Conservation (phyloP, 139 green algal genomes). For the Picocystis salinarum region DNA sequence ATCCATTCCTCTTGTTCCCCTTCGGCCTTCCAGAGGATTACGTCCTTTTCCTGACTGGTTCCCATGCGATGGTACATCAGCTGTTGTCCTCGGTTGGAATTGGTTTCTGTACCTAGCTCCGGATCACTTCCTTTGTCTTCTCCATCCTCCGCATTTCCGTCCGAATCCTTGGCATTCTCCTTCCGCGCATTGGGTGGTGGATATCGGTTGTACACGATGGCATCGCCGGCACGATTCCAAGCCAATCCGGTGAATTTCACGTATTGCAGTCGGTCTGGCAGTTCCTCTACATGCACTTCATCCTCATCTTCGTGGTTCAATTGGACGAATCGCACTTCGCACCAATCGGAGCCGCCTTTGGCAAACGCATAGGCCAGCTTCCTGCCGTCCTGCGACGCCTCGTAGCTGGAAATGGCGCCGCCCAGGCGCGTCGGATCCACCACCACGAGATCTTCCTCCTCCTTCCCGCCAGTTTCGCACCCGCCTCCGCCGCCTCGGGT, state of each 20-base stretch:
- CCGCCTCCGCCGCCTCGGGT: neutral
- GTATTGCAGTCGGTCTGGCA: slow-evolving; percentile 51
- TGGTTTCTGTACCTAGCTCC: slow-evolving; percentile 67
- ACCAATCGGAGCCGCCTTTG: slow-evolving; percentile 34
- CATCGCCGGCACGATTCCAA: slow-evolving; percentile 74
- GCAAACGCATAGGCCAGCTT: slow-evolving; percentile 47
- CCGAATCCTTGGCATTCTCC: neutral
- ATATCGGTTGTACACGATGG: slow-evolving; percentile 83
- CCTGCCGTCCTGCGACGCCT: slow-evolving; percentile 52
- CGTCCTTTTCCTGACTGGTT: slow-evolving; percentile 41
- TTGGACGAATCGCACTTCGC: slow-evolving; percentile 23
- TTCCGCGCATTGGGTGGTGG: slow-evolving; percentile 2
- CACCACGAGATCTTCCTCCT: neutral
- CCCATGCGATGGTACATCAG: slow-evolving; percentile 73
- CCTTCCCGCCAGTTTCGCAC: neutral
- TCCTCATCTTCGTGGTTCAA: slow-evolving; percentile 25
- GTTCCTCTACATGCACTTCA: slow-evolving; percentile 5
- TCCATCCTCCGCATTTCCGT: slow-evolving; percentile 6
- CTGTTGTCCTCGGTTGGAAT: slow-evolving; percentile 47
- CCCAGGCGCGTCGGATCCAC: neutral
- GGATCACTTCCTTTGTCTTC: slow-evolving; percentile 6
- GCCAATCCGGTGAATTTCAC: slow-evolving; percentile 65
- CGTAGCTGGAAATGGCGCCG: slow-evolving; percentile 1
- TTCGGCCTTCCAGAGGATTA: slow-evolving; percentile 22
- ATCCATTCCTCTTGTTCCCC: slow-evolving; percentile 43